phyloP scores from a whole-genome alignment of 208 protist species.

The Trichomonas tenax region DNA sequence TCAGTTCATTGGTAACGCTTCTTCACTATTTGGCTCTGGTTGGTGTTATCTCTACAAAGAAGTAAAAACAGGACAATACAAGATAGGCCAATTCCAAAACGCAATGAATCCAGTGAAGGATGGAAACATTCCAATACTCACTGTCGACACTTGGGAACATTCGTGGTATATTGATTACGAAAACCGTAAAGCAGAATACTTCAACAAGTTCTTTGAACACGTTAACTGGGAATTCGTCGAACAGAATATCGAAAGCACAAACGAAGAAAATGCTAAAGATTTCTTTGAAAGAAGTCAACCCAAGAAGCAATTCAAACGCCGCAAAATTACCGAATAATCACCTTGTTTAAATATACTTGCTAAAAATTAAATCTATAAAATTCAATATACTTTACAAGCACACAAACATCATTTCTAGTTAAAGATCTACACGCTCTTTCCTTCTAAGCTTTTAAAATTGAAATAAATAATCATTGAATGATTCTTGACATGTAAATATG shows the following conservation, averaged over 20 bases:
- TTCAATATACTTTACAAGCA: too few species aligned
- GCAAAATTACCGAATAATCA: too few species aligned
- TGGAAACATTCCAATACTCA: not conserved
- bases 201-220: not conserved
- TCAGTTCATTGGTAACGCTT: not conserved
- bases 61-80: not conserved
- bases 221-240: slow-evolving; percentile 2
- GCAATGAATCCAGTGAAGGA: not conserved
- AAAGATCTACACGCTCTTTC: too few species aligned
- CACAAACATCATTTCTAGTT: too few species aligned
- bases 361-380: too few species aligned
- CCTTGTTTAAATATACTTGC: too few species aligned
- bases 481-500: too few species aligned
- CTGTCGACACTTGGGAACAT: slow-evolving; percentile 8
- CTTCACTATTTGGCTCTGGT: not conserved
- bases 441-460: too few species aligned
- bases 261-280: not conserved
- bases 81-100: not conserved
- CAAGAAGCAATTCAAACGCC: too few species aligned
- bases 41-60: not conserved
- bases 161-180: slow-evolving; percentile 15
- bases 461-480: too few species aligned
- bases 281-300: not conserved
- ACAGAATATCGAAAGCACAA: not conserved
- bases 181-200: not conserved